Conservation (phyloP, 202 grass and related monocot genomes). For the Miscanthus sacchariflorus region DNA sequence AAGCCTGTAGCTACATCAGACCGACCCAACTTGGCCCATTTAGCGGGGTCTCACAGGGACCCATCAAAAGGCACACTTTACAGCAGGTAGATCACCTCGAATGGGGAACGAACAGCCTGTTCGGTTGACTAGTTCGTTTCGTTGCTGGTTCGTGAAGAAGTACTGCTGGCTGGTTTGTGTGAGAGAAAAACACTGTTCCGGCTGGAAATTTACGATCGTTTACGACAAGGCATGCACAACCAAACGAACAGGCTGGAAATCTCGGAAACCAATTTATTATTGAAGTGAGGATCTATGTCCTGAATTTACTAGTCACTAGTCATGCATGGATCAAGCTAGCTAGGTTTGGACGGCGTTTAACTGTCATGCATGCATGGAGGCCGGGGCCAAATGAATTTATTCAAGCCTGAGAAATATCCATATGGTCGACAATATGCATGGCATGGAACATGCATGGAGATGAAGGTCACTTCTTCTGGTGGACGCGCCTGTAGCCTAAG, state of each 20-base stretch:
- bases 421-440: no score
- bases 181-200: no score
- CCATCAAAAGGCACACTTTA: constrained; percentile 45
- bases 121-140: no score
- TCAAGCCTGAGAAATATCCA: not conserved
- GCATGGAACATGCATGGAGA: not conserved
- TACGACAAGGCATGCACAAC: no score
- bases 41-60: no score
- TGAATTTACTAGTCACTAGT: constrained; percentile 1
- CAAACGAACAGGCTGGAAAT: no score
- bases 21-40: no score
- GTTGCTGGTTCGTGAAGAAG: no score
- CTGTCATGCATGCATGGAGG: not conserved
- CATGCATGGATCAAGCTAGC: not conserved
- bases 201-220: no score
- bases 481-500: not conserved
- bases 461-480: not conserved
- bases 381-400: not conserved
- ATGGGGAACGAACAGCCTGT: constrained; percentile 47
- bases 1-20: no score
- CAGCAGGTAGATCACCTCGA: constrained; percentile 44
- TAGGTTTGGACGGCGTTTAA: not conserved
- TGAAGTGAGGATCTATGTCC: constrained; percentile 20
- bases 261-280: constrained; percentile 30
- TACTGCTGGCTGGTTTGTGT: no score